A percentile compares a stretch with the other conserved stretches of the same genome.
These are phyloP conservation scores for Paragyromitra xinjiangensis DNA, from an alignment of 495 filamentous ascomycete genomes.

Conservation along the genomic window DNA sequence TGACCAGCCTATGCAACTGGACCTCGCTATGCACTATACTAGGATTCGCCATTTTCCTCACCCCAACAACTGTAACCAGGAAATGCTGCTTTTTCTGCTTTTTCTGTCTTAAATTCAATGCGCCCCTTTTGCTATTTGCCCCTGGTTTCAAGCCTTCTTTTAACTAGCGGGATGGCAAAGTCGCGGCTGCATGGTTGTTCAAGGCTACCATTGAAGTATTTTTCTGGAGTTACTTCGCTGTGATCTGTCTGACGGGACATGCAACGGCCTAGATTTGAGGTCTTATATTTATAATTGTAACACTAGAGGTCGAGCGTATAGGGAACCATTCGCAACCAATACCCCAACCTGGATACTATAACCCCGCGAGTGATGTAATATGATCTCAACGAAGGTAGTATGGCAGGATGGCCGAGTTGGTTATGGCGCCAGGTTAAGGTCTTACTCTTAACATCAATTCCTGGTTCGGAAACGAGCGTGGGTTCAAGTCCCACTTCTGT, in stretches of 20 bases:
- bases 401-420: conserved; percentile 55
- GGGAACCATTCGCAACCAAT: no score
- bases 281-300: no score
- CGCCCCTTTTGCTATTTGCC: background rate
- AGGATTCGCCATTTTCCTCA: no score
- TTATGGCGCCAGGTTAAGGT: conserved; percentile 54
- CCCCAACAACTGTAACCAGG: background rate
- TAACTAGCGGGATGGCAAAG: no score
- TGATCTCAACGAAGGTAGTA: background rate
- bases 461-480: conserved; percentile 56
- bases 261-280: background rate
- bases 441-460: conserved; percentile 50
- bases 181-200: no score
- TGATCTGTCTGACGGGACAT: background rate
- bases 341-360: no score
- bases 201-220: background rate
- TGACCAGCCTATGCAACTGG: background rate
- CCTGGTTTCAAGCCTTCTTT: background rate
- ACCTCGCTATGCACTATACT: background rate
- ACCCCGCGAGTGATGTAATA: background rate
- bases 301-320: no score
- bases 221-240: background rate
- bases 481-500: conserved; percentile 53
- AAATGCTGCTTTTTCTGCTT: background rate
- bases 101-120: background rate